phyloP scores from a whole-genome alignment of 139 green algal species.

The Zygnema cylindricum region DNA sequence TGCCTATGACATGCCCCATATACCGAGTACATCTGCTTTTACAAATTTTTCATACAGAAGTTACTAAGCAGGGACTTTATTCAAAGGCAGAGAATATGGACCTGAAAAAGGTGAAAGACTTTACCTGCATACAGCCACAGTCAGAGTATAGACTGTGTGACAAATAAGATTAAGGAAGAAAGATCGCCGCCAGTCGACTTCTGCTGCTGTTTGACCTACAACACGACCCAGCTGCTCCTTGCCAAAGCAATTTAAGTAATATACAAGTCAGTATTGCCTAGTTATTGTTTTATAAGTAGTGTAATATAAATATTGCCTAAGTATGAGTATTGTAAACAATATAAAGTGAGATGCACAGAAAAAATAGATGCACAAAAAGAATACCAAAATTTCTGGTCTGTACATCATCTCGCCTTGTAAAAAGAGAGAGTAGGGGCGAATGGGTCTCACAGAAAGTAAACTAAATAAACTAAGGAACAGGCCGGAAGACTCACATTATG shows the following conservation, averaged over 20 bases:
- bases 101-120: background rate
- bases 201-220: background rate
- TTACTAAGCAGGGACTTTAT: background rate
- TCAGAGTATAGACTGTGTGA: conserved; percentile 40
- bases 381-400: no score
- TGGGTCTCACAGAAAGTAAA: background rate
- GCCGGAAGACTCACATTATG: conserved; percentile 10
- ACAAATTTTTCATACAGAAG: background rate
- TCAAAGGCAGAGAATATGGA: background rate
- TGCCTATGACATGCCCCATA: no score
- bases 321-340: no score
- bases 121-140: conserved; percentile 55
- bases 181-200: conserved; percentile 54
- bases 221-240: conserved; percentile 21
- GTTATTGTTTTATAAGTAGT: no score
- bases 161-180: conserved; percentile 63
- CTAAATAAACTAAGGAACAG: background rate
- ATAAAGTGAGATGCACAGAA: no score
- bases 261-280: no score
- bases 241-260: no score
- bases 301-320: no score
- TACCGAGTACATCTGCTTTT: background rate
- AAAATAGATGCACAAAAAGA: no score
- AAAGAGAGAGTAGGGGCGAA: background rate
- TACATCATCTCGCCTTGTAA: background rate